phyloP scores from a whole-genome alignment of 1,284 basidiomycete species.

The Trametes pubescens region DNA sequence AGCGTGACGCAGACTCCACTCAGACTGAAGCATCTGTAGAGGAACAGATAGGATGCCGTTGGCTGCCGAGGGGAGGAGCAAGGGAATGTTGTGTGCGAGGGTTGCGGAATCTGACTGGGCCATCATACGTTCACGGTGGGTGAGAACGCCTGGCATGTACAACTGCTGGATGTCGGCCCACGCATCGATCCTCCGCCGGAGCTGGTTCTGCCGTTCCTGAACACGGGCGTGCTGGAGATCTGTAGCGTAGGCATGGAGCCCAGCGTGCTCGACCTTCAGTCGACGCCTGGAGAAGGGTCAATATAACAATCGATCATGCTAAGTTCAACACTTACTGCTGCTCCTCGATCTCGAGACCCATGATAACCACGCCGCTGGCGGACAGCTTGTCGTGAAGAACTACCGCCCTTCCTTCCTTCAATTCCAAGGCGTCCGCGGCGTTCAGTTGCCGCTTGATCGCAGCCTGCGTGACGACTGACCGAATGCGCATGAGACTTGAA shows the following conservation, averaged over 20 bases:
- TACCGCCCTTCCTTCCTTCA: not conserved
- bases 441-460: conserved; percentile 25
- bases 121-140: not conserved
- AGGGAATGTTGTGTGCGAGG: conserved; percentile 1
- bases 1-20: conserved; percentile 18
- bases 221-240: conserved; percentile 10
- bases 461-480: conserved; percentile 19
- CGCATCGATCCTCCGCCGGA: conserved; percentile 9
- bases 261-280: not conserved
- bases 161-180: conserved; percentile 20
- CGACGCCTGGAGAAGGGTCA: not conserved
- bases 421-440: conserved; percentile 18
- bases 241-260: conserved; percentile 1
- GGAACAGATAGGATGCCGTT: not conserved
- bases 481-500: too few species aligned
- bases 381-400: conserved; percentile 10
- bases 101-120: not conserved
- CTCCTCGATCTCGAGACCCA: conserved; percentile 29
- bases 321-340: conserved; percentile 31
- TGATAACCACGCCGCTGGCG: conserved; percentile 18
- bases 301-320: too few species aligned
- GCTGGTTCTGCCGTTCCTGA: conserved; percentile 9
- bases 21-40: conserved; percentile 1
- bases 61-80: not conserved
- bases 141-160: conserved; percentile 16